Evolutionary conservation across 2,329 filamentous ascomycete species (phyloP).

Genomic region (Graphium sp.): DNA sequence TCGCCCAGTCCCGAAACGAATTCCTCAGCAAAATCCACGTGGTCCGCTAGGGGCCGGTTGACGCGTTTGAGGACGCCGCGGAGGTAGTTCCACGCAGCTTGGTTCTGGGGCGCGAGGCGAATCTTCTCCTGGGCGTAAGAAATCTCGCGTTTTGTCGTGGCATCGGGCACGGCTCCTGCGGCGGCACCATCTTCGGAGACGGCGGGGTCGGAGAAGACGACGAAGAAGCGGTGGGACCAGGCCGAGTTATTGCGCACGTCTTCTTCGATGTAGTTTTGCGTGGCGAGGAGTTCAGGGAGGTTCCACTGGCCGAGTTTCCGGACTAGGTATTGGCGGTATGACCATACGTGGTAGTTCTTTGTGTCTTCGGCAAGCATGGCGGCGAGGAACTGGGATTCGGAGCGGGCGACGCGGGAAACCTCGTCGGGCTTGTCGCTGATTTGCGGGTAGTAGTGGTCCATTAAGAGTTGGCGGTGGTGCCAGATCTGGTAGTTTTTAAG

Average conservation of each 20-base stretch:
- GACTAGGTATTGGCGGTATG: slow-evolving; percentile 64
- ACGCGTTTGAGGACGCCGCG: slow-evolving; percentile 57
- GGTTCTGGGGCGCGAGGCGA: slow-evolving; percentile 72
- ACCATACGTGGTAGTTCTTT: slow-evolving; percentile 99
- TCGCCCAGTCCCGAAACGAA: slow-evolving; percentile 31
- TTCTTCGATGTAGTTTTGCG: slow-evolving; percentile 54
- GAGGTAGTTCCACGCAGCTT: slow-evolving; percentile 87
- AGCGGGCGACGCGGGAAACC: slow-evolving; percentile 38
- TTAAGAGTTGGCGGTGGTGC: slow-evolving; percentile 53
- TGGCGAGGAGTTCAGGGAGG: slow-evolving; percentile 53
- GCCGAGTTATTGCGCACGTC: slow-evolving; percentile 94
- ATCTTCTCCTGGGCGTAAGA: slow-evolving; percentile 60
- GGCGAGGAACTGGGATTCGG: slow-evolving; percentile 61
- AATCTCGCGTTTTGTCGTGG: slow-evolving; percentile 58
- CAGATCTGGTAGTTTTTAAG: slow-evolving; percentile 99
- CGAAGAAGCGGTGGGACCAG: slow-evolving; percentile 92
- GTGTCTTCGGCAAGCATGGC: slow-evolving; percentile 71
- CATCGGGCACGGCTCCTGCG: slow-evolving; percentile 39
- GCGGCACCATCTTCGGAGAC: slow-evolving; percentile 26
- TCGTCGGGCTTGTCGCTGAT: slow-evolving; percentile 42
- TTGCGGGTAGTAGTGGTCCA: slow-evolving; percentile 39
- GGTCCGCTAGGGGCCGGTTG: slow-evolving; percentile 26
- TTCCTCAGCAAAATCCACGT: slow-evolving; percentile 29
- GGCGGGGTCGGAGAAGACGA: slow-evolving; percentile 57
- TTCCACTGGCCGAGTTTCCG: slow-evolving; percentile 50